phyloP scores from a whole-genome alignment of 805 yeast genomes.

The Debaryomyces castellii region DNA sequence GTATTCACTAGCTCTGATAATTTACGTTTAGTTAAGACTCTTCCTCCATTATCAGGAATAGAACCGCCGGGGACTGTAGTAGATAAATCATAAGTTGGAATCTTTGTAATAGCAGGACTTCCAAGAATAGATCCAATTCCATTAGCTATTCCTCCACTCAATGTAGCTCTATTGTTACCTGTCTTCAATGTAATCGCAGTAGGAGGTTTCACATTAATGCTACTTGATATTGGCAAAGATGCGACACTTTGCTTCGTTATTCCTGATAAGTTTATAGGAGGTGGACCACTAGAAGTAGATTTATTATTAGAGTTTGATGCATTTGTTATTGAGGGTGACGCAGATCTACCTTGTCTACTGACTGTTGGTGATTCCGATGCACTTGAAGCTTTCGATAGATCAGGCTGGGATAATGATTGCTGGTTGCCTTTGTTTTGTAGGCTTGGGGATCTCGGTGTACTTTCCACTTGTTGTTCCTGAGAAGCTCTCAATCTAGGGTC shows the following conservation, averaged over 20 bases:
- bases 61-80: conserved; percentile 27
- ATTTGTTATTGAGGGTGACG: conserved; percentile 16
- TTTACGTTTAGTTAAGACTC: conserved; percentile 87
- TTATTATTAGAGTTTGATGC: conserved; percentile 9
- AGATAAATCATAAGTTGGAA: conserved; percentile 77
- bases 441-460: conserved; percentile 4
- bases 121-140: conserved; percentile 61
- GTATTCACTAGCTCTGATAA: conserved; percentile 82
- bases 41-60: conserved; percentile 58
- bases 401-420: neutral
- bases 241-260: conserved; percentile 57
- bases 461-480: conserved; percentile 2
- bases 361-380: conserved; percentile 1
- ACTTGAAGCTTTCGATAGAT: conserved; percentile 1
- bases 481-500: conserved; percentile 5
- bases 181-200: conserved; percentile 60
- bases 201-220: conserved; percentile 64
- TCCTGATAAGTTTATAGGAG: conserved; percentile 33
- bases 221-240: conserved; percentile 69
- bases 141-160: conserved; percentile 81
- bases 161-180: conserved; percentile 62
- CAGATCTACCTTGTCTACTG: conserved; percentile 15
- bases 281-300: conserved; percentile 12
- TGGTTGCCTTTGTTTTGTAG: conserved; percentile 2
- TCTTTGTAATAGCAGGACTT: conserved; percentile 69